Evolutionary conservation across 768 basidiomycete species (phyloP).

Genomic region (Suillus sp.): DNA sequence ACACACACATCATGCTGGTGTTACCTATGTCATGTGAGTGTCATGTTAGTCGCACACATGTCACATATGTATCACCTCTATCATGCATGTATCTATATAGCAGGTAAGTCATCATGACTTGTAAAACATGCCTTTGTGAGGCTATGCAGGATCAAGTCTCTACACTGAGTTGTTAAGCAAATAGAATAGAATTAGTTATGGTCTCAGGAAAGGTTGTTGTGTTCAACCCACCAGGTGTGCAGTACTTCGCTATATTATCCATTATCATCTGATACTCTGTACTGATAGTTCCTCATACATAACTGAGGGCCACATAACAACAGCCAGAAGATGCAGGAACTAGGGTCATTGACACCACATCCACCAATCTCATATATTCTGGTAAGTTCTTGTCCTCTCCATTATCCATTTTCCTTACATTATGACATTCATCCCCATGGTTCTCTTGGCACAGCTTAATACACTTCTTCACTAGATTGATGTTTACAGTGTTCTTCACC

Average conservation of each 20-base stretch:
- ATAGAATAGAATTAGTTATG: constrained; percentile 11
- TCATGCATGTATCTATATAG: too few relatives aligned
- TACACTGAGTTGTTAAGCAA: constrained; percentile 12
- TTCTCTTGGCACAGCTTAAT: constrained; percentile 6
- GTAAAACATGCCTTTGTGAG: too few relatives aligned
- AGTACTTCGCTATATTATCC: constrained; percentile 6
- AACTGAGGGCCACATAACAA: constrained; percentile 14
- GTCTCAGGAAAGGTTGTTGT: constrained; percentile 9
- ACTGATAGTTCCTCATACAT: constrained; percentile 12
- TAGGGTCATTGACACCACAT: constrained; percentile 7
- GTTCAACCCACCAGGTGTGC: constrained; percentile 1
- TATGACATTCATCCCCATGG: constrained; percentile 8
- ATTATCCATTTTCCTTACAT: background rate
- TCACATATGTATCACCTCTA: too few relatives aligned
- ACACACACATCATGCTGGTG: too few relatives aligned
- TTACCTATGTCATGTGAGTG: too few relatives aligned
- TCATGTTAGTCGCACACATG: too few relatives aligned
- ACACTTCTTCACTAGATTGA: constrained; percentile 13
- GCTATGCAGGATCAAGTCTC: too few relatives aligned
- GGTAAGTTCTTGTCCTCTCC: constrained; percentile 8
- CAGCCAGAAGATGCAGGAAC: constrained; percentile 10
- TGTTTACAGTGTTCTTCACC: constrained; percentile 6
- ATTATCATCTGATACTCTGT: constrained; percentile 12
- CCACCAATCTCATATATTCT: constrained; percentile 8
- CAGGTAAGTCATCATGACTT: too few relatives aligned